phyloP scores from a whole-genome alignment of 495 filamentous ascomycete species.

The Penicillium taxi region DNA sequence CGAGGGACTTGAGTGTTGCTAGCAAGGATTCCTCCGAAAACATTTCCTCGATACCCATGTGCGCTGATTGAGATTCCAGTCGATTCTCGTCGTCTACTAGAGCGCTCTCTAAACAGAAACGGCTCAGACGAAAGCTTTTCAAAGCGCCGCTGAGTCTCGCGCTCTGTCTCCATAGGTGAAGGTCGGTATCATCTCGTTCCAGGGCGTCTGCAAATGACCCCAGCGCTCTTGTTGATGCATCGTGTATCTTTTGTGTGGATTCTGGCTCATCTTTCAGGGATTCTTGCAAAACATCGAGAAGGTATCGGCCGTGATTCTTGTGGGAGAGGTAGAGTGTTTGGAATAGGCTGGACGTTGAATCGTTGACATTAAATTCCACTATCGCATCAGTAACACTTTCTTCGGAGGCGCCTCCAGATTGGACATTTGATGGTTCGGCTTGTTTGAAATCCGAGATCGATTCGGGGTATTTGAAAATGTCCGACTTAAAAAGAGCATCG shows the following conservation, averaged over 20 bases:
- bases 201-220: slow-evolving; percentile 66
- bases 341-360: slow-evolving; percentile 69
- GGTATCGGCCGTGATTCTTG: slow-evolving; percentile 91
- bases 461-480: slow-evolving; percentile 88
- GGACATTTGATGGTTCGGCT: slow-evolving; percentile 53
- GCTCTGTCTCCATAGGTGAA: slow-evolving; percentile 86
- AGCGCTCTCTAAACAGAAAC: slow-evolving; percentile 87
- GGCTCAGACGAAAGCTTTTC: slow-evolving; percentile 63
- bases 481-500: slow-evolving; percentile 73
- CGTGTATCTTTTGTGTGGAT: slow-evolving; percentile 20
- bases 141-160: slow-evolving; percentile 70
- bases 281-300: slow-evolving; percentile 63
- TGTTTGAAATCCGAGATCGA: slow-evolving; percentile 69
- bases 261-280: slow-evolving; percentile 22
- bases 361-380: slow-evolving; percentile 39
- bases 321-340: slow-evolving; percentile 87
- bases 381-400: slow-evolving; percentile 38
- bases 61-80: slow-evolving; percentile 60
- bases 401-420: slow-evolving; percentile 35
- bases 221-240: slow-evolving; percentile 35
- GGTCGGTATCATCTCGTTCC: slow-evolving; percentile 83
- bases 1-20: slow-evolving; percentile 54
- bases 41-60: slow-evolving; percentile 74
- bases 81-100: slow-evolving; percentile 75
- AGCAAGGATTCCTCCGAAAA: slow-evolving; percentile 75